These are phyloP conservation scores for Cladosporium velox DNA, from an alignment of 2,329 filamentous ascomycete species.

Conservation along the genomic window DNA sequence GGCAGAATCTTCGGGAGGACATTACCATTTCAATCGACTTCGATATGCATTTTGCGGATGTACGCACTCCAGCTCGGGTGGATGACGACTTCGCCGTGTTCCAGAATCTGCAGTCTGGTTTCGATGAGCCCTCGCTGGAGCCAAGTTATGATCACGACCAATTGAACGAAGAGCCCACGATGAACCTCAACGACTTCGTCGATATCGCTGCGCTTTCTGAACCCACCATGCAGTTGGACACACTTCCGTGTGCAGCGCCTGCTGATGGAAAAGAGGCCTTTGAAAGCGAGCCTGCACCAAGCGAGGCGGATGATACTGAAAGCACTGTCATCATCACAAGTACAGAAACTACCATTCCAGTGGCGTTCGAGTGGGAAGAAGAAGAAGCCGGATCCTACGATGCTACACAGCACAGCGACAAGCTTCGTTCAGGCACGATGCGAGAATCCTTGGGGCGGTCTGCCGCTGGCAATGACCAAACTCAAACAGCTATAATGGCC, in stretches of 20 bases:
- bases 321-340: conserved; percentile 19
- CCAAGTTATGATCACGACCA: not conserved
- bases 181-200: conserved; percentile 36
- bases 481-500: not conserved
- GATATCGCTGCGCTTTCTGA: conserved; percentile 31
- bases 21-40: conserved; percentile 36
- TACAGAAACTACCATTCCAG: not conserved
- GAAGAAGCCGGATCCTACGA: not conserved
- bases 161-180: conserved; percentile 23
- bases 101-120: not conserved
- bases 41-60: conserved; percentile 26
- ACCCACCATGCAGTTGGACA: conserved; percentile 20
- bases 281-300: not conserved
- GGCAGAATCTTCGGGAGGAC: conserved; percentile 35
- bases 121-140: not conserved
- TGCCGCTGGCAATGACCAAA: not conserved
- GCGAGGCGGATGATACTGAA: not conserved
- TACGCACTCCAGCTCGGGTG: conserved; percentile 1
- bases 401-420: not conserved
- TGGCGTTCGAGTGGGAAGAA: not conserved
- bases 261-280: not conserved
- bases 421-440: not conserved
- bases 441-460: not conserved
- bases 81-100: not conserved
- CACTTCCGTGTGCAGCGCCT: not conserved